Conservation (phyloP, 2,329 filamentous ascomycete species). For the Aspergillus quadrilineatus region DNA sequence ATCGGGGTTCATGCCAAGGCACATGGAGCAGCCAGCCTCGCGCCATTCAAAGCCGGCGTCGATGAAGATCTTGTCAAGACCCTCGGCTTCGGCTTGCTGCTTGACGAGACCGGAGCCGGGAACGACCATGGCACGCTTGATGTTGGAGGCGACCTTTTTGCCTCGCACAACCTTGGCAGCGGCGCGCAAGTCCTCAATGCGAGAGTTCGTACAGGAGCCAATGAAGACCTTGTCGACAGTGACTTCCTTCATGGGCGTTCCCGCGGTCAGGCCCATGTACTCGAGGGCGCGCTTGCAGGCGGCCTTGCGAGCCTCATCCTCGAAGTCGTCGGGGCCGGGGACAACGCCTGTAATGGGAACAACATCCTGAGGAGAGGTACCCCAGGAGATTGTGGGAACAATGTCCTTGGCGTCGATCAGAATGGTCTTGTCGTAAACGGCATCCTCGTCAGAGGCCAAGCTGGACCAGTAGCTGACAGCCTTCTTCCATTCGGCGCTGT, state of each 20-base stretch:
- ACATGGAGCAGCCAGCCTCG: conserved; percentile 98
- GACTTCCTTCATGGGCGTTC: conserved; percentile 90
- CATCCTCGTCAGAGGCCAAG: conserved; percentile 80
- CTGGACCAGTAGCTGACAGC: conserved; percentile 85
- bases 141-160: conserved; percentile 79
- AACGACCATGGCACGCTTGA: conserved; percentile 94
- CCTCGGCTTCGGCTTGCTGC: conserved; percentile 84
- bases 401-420: conserved; percentile 93
- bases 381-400: conserved; percentile 90
- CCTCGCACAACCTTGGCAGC: conserved; percentile 85
- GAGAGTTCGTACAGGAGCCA: conserved; percentile 94
- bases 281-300: conserved; percentile 79
- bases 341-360: conserved; percentile 91
- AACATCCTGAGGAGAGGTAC: conserved; percentile 93
- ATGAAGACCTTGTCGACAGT: conserved; percentile 95
- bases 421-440: conserved; percentile 86
- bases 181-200: conserved; percentile 90
- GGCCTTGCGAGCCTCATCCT: conserved; percentile 74
- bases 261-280: conserved; percentile 91
- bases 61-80: conserved; percentile 85
- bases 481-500: conserved; percentile 84
- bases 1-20: conserved; percentile 98
- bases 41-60: conserved; percentile 97
- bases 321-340: conserved; percentile 84
- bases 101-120: conserved; percentile 95